Percentiles rank a stretch among this genome's conserved stretches.
Conservation (phyloP, 2,329 filamentous ascomycete species). For the Venturiaceae sp. region DNA sequence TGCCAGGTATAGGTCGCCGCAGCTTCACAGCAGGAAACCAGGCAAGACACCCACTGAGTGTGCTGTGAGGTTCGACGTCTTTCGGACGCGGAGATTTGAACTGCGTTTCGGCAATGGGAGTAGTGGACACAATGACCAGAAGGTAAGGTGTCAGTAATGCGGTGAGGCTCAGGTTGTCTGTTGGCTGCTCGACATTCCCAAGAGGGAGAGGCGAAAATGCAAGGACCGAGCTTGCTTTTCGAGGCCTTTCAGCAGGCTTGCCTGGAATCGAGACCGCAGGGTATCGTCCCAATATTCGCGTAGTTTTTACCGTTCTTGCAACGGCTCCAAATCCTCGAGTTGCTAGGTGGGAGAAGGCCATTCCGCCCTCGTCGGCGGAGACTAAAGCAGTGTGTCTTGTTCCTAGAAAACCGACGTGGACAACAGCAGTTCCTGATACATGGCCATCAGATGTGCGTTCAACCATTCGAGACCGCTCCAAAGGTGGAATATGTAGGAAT, state of each 20-base stretch:
- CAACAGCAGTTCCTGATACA: constrained; percentile 63
- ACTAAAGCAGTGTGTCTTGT: constrained; percentile 90
- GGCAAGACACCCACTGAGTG: constrained; percentile 86
- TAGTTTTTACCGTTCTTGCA: constrained; percentile 78
- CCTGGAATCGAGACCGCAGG: constrained; percentile 50
- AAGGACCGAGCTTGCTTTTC: constrained; percentile 90
- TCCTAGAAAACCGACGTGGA: constrained; percentile 90
- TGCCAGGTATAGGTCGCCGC: constrained; percentile 61
- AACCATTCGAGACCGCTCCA: constrained; percentile 56
- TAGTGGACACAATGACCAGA: constrained; percentile 93
- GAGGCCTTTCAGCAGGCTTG: constrained; percentile 50
- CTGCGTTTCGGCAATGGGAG: constrained; percentile 90
- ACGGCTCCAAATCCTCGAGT: constrained; percentile 82
- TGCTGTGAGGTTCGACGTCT: constrained; percentile 79
- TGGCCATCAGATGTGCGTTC: constrained; percentile 72
- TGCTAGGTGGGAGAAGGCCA: constrained; percentile 97
- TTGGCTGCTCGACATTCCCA: constrained; percentile 85
- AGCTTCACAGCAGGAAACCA: constrained; percentile 97
- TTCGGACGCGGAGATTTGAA: constrained; percentile 88
- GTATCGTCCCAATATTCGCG: constrained; percentile 83
- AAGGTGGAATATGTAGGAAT: constrained; percentile 76
- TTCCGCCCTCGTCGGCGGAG: constrained; percentile 87
- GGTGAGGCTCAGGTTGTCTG: constrained; percentile 80
- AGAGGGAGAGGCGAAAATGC: constrained; percentile 84
- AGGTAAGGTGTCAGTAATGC: constrained; percentile 94